Evolutionary conservation across 257 asterid species (phyloP).

Genomic region (Coffea canephora): DNA sequence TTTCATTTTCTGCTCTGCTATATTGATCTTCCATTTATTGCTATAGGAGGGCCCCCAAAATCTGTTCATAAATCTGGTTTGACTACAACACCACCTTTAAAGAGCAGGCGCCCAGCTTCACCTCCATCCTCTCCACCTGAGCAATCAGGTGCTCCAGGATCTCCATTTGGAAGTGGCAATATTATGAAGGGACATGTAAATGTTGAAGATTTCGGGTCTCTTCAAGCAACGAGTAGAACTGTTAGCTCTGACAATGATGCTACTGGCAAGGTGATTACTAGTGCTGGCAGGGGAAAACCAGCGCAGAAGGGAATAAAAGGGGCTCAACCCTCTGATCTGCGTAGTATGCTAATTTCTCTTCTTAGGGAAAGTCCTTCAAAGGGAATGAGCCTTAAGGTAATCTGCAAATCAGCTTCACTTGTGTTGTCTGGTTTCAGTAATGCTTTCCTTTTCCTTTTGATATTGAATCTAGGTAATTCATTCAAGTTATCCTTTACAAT

Average conservation of each 20-base stretch:
- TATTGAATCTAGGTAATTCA: neutral
- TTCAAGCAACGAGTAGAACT: constrained; percentile 40
- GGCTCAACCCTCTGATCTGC: constrained; percentile 59
- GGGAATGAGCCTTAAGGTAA: constrained; percentile 89
- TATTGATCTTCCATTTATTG: constrained; percentile 19
- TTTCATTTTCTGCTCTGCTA: constrained; percentile 4
- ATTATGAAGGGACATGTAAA: constrained; percentile 44
- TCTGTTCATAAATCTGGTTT: constrained; percentile 53
- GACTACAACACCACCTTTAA: constrained; percentile 50
- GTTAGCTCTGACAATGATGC: constrained; percentile 58
- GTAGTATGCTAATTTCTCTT: constrained; percentile 59
- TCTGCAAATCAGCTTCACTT: constrained; percentile 11
- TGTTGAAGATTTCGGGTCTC: constrained; percentile 39
- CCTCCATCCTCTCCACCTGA: constrained; percentile 67
- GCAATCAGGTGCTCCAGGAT: constrained; percentile 49
- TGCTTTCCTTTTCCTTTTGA: neutral
- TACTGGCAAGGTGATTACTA: constrained; percentile 38
- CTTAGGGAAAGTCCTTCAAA: constrained; percentile 64
- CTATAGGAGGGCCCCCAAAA: constrained; percentile 61
- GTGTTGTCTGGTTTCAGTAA: neutral
- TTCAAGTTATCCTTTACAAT: neutral
- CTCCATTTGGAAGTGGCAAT: constrained; percentile 56
- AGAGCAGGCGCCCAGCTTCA: constrained; percentile 60
- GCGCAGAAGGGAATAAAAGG: constrained; percentile 38
- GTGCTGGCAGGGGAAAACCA: constrained; percentile 45